Base-by-base conservation (phyloP, 2,329 filamentous ascomycete genomes). In the Didymella exigua region DNA sequence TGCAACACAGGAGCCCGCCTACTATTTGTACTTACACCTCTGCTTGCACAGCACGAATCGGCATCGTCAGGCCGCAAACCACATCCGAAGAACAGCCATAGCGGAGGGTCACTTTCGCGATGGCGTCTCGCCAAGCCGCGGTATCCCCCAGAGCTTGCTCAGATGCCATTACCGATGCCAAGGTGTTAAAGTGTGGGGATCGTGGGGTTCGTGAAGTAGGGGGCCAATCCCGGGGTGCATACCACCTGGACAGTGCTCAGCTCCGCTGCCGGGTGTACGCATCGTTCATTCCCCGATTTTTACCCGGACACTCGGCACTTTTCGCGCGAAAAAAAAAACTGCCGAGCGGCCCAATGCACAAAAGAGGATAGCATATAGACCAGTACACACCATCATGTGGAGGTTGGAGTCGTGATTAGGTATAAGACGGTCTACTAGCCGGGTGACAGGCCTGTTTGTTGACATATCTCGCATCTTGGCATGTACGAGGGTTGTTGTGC, bases 261-360 rank as follows among this genome's bases (percentile, higher is more conserved):
- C n/a, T n/a, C n/a, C n/a, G n/a, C n/a, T n/a, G n/a, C n/a, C n/a
- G 51, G 51, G 51, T 45, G 38, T 44, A 38, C 41, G 51, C 51
- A 41, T 49, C 44, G 30, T 45, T 40, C 27, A 31, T 45, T 21
- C 45, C 23, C 51, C 51, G 51, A 16, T 3, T 19, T 24, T 49
- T 54, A 45, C 16, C 45, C 51, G 45, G 51, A 3, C 13, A 16
- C 19, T 43, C 26, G 44, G 38, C n/a, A 13, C 8, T 10, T 2
- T 23, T 27, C 31, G 24, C 24, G 31, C 27, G 5, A 19, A 10
- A 31, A 37, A n/a, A 14, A 21, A 30, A 54, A 49, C 33, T 49
- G 40, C 51, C 51, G 38, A 54, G 34, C 40, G 30, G 44, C 44
- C 24, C 37, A 14, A 38, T 2, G 1, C 21, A 42, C 24, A 24